phyloP scores from a whole-genome alignment of 306 rosid genomes.

The Cucurbita ficifolia region DNA sequence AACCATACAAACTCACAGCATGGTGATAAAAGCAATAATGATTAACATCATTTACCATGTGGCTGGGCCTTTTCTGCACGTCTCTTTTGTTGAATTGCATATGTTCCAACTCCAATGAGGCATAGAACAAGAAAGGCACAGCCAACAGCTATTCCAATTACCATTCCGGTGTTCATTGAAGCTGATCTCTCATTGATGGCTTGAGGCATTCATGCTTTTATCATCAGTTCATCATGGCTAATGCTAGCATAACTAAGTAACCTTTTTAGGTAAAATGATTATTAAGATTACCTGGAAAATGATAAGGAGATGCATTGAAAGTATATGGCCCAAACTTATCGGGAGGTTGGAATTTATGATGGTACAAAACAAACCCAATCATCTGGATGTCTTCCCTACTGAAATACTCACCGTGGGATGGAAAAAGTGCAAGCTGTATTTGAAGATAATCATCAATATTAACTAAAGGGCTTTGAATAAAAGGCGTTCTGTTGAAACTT shows the following conservation, averaged over 20 bases:
- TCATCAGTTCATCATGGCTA: conserved; percentile 10
- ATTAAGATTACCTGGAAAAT: conserved; percentile 42
- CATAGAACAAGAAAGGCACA: conserved; percentile 44
- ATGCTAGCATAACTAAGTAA: neutral
- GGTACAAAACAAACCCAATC: conserved; percentile 56
- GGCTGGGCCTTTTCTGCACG: conserved; percentile 77
- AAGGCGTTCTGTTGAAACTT: conserved; percentile 40
- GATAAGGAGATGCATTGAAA: conserved; percentile 54
- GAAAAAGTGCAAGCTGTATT: conserved; percentile 64
- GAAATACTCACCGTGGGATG: conserved; percentile 41
- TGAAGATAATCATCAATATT: conserved; percentile 64
- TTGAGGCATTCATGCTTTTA: conserved; percentile 20
- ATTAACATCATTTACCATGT: conserved; percentile 32
- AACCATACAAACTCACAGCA: neutral
- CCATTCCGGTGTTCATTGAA: conserved; percentile 28
- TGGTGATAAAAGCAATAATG: conserved; percentile 3
- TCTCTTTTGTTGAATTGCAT: conserved; percentile 69
- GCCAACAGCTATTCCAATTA: conserved; percentile 44
- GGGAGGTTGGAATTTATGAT: conserved; percentile 81
- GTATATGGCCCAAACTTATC: conserved; percentile 58
- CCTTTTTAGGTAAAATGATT: neutral
- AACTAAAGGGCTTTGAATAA: conserved; percentile 52
- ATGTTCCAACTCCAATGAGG: conserved; percentile 43
- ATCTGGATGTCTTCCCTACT: conserved; percentile 55
- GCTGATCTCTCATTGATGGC: conserved; percentile 14